Conservation (phyloP, 2,329 filamentous ascomycete genomes). For the Coleophoma cylindrospora region DNA sequence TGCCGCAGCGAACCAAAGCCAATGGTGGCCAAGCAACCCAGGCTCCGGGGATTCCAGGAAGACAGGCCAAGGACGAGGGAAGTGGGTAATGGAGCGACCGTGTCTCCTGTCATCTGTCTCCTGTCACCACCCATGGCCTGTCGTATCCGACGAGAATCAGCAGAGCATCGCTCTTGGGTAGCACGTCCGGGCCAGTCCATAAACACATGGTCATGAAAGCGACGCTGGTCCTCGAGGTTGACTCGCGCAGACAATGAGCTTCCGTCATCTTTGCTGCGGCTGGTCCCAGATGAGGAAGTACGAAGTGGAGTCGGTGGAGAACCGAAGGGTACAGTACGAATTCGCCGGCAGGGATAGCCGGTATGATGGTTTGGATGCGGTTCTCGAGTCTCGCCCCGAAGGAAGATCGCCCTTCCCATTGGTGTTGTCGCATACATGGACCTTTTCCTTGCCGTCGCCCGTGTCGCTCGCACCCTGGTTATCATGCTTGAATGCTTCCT, state of each 20-base stretch:
- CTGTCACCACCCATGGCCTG: too few species aligned
- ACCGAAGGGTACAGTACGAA: background rate
- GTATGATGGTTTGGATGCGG: background rate
- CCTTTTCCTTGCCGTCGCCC: background rate
- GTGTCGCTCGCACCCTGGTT: background rate
- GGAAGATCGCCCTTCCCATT: background rate
- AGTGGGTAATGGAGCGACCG: too few species aligned
- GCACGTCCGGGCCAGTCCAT: background rate
- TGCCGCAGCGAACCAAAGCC: too few species aligned
- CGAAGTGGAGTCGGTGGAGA: background rate
- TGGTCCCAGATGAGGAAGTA: background rate
- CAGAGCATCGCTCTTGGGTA: background rate
- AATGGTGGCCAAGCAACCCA: too few species aligned
- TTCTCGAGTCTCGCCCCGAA: background rate
- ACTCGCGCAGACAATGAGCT: background rate
- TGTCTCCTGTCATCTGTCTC: too few species aligned
- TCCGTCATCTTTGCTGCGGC: background rate
- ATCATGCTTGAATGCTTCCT: background rate
- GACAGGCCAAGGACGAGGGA: too few species aligned
- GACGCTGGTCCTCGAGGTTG: background rate
- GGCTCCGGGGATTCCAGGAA: too few species aligned
- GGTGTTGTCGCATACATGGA: background rate
- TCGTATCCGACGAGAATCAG: background rate
- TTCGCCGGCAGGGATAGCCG: background rate
- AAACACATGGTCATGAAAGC: background rate